phyloP scores from a whole-genome alignment of 441 rosid species.

The Pelargonium exstipulatum region DNA sequence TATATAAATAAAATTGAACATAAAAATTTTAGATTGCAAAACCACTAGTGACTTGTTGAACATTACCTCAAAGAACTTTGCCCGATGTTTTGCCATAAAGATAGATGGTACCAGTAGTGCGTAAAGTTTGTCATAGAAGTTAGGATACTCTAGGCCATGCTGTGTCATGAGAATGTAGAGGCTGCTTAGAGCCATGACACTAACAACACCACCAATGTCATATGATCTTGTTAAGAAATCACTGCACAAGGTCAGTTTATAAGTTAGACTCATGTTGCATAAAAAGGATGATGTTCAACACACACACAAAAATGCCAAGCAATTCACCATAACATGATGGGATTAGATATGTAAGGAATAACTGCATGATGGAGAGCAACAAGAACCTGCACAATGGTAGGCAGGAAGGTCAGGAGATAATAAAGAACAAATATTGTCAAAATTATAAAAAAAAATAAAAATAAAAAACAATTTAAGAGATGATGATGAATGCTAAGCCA shows the following conservation, averaged over 20 bases:
- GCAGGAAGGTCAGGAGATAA: slow-evolving; percentile 18
- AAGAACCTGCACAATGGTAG: slow-evolving; percentile 59
- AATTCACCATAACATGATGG: slow-evolving; percentile 65
- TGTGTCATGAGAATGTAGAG: slow-evolving; percentile 87
- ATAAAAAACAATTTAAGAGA: background rate
- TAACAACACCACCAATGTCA: slow-evolving; percentile 89
- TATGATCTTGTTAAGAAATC: slow-evolving; percentile 90
- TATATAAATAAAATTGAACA: no score
- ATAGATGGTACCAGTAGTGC: slow-evolving; percentile 66
- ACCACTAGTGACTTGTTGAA: background rate
- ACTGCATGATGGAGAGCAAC: slow-evolving; percentile 64
- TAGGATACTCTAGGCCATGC: slow-evolving; percentile 82
- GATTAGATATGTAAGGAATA: slow-evolving; percentile 72
- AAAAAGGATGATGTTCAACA: background rate
- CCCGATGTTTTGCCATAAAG: slow-evolving; percentile 83
- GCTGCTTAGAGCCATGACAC: slow-evolving; percentile 91
- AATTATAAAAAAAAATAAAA: no score
- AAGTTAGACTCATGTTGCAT: background rate
- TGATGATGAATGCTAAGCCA: background rate
- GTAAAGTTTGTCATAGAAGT: slow-evolving; percentile 82
- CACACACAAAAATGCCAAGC: slow-evolving; percentile 6
- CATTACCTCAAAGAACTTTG: slow-evolving; percentile 81
- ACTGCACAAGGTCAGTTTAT: slow-evolving; percentile 38
- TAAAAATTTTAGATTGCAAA: background rate
- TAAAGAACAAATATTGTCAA: background rate